These are phyloP conservation scores for Neofusicoccum sp. DNA, from an alignment of 2,329 filamentous ascomycete genomes.

Conservation along the genomic window DNA sequence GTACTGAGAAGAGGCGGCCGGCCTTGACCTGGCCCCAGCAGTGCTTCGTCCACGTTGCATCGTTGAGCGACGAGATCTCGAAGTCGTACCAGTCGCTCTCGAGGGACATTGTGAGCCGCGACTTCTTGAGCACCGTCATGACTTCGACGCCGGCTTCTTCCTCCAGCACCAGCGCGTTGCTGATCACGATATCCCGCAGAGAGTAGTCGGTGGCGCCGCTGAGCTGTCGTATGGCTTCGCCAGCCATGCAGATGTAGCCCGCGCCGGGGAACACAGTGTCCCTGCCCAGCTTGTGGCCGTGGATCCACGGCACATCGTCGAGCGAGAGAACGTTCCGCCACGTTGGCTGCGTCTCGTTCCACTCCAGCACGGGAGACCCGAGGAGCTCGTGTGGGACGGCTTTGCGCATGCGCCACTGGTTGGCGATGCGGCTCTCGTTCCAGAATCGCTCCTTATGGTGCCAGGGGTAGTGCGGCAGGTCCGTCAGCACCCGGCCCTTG, in stretches of 20 bases:
- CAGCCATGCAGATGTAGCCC: constrained; percentile 38
- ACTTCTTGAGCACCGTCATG: constrained; percentile 22
- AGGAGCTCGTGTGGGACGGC: constrained; percentile 29
- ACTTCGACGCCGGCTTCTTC: constrained; percentile 22
- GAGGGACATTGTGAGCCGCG: constrained; percentile 22
- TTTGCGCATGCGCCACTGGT: constrained; percentile 11
- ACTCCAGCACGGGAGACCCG: constrained; percentile 28
- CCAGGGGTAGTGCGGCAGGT: constrained; percentile 24
- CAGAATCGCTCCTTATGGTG: constrained; percentile 23
- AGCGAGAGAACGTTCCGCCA: constrained; percentile 40
- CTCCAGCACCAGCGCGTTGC: constrained; percentile 20
- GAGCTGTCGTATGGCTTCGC: constrained; percentile 31
- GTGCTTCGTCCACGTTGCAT: constrained; percentile 30
- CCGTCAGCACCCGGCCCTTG: background rate
- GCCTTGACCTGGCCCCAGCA: constrained; percentile 25
- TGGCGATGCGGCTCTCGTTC: constrained; percentile 22
- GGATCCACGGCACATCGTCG: constrained; percentile 39
- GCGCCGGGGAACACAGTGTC: constrained; percentile 38
- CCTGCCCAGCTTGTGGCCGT: constrained; percentile 35
- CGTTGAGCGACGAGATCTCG: constrained; percentile 26
- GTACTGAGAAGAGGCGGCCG: too few species aligned
- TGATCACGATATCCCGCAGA: constrained; percentile 21
- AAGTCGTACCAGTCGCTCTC: constrained; percentile 29
- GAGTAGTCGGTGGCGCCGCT: background rate
- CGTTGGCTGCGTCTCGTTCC: constrained; percentile 30